A percentile compares a stretch with the other conserved stretches of the same genome.
Conservation (phyloP, 176 grass and related monocot genomes). For the Bromus sterilis region DNA sequence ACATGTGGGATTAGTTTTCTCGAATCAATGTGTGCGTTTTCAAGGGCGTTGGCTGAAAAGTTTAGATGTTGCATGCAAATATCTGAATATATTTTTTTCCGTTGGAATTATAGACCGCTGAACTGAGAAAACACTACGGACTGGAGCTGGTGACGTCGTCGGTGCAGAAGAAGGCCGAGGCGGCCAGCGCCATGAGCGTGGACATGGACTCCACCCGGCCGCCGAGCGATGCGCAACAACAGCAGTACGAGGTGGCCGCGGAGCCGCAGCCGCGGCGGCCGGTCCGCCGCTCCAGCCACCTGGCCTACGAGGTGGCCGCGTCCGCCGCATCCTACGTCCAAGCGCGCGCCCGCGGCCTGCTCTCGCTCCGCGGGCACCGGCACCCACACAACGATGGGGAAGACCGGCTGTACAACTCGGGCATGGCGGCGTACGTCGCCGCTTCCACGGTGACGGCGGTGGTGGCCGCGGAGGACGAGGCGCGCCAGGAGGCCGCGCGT, state of each 20-base stretch:
- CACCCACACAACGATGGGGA: not conserved
- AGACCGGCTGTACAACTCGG: constrained; percentile 52
- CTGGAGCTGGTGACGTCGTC: constrained; percentile 69
- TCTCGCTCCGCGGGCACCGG: constrained; percentile 25
- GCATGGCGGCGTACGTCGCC: constrained; percentile 80
- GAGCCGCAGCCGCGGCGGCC: constrained; percentile 44
- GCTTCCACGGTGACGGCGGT: constrained; percentile 92
- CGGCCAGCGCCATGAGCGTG: constrained; percentile 31
- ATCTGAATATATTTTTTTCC: not conserved
- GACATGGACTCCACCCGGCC: constrained; percentile 52
- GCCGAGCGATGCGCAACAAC: not conserved
- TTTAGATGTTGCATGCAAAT: not conserved
- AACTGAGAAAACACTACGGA: constrained; percentile 57
- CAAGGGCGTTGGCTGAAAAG: constrained; percentile 13
- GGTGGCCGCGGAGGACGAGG: constrained; percentile 80
- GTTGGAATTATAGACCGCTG: constrained; percentile 31
- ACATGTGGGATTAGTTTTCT: not conserved
- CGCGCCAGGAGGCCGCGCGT: constrained; percentile 72
- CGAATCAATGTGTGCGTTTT: constrained; percentile 8
- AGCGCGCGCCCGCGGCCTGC: constrained; percentile 57
- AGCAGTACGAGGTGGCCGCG: not conserved
- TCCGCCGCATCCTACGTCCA: constrained; percentile 82
- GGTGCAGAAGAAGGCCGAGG: constrained; percentile 65
- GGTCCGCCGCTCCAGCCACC: constrained; percentile 38
- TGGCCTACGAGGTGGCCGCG: constrained; percentile 83